Evolutionary conservation across 345 rosid species (phyloP), one percentile per base, ranked within the genome.

Genomic region (Pistacia atlantica): DNA sequence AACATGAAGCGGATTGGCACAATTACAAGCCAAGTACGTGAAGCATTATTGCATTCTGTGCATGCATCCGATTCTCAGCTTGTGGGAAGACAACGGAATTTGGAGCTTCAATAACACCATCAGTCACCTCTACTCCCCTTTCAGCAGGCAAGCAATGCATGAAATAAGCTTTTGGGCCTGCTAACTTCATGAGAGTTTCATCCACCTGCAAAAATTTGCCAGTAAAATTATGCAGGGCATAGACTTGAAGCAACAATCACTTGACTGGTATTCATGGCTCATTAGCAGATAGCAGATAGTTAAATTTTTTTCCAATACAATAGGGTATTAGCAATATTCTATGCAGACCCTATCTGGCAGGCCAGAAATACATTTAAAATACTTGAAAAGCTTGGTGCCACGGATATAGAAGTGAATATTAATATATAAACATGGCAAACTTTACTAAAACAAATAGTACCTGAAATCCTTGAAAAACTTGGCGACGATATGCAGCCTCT

Each of bases 141-240:
- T 94, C 98, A 11, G 98, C 99, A n/a, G 95, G 99, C 80, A 93
- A 85, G 86, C 99, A 96, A 69, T 96, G 99, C 98, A 96, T 94
- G 85, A 94, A 94, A 79, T 80, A 93, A 72, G 97, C 97, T 82
- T 87, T 86, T 37, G 93, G 86, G 3, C 98, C 97, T 5, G 97
- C 98, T 67, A 92, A 68, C 80, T 92, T 88, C 99, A 96, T 89
- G 7, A 96, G 87, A 63, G 86, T 83, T 86, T 91, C 92, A 69
- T 92, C 94, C 65, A 96, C 95, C 99, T 96, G 87, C 77, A 86
- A 69, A 58, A 37, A 0, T 46, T 62, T 49, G 5, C n/a, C 69
- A 2, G 68, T 25, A 61, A 45, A 78, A 13, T n/a, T 11, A 38
- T 58, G 54, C 38, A 57, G 33, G 35, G 10, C 31, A 14, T 16